phyloP scores from a whole-genome alignment of 352 stramenopile genomes.

The Discostella stelligera region DNA sequence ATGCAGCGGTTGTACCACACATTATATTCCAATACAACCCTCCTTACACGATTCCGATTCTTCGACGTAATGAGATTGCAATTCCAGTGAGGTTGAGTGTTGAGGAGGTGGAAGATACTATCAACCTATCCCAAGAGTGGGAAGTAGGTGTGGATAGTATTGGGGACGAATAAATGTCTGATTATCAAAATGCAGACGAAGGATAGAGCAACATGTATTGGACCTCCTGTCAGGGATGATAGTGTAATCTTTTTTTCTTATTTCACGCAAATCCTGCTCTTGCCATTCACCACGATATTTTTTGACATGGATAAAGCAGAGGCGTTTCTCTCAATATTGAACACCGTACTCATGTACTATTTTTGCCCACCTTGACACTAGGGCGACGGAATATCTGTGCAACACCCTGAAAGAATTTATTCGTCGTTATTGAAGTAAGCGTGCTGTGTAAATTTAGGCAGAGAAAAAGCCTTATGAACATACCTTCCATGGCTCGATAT shows the following conservation, averaged over 20 bases:
- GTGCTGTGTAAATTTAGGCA: not conserved
- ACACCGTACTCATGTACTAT: not conserved
- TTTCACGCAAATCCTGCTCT: no score
- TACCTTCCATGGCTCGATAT: conserved; percentile 72
- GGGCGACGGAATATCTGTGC: conserved; percentile 75
- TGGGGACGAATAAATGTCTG: not conserved
- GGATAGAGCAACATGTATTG: no score
- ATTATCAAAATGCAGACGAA: no score
- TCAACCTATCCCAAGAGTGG: conserved; percentile 34
- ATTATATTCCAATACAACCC: conserved; percentile 86
- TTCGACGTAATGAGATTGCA: conserved; percentile 83
- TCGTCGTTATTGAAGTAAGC: conserved; percentile 1
- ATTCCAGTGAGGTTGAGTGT: conserved; percentile 52
- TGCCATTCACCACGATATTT: not conserved
- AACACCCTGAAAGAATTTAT: conserved; percentile 47
- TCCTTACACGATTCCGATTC: conserved; percentile 84
- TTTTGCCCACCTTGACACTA: conserved; percentile 53
- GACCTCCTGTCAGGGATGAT: no score
- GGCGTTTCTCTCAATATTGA: no score
- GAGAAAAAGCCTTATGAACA: conserved; percentile 6
- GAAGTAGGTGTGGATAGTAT: conserved; percentile 11
- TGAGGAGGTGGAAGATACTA: conserved; percentile 17
- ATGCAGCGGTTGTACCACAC: conserved; percentile 68
- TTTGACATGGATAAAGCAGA: no score
- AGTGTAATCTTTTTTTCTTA: no score